These are phyloP conservation scores for Fusarium metavorans DNA, from an alignment of 2,329 filamentous ascomycete genomes.

Conservation along the genomic window DNA sequence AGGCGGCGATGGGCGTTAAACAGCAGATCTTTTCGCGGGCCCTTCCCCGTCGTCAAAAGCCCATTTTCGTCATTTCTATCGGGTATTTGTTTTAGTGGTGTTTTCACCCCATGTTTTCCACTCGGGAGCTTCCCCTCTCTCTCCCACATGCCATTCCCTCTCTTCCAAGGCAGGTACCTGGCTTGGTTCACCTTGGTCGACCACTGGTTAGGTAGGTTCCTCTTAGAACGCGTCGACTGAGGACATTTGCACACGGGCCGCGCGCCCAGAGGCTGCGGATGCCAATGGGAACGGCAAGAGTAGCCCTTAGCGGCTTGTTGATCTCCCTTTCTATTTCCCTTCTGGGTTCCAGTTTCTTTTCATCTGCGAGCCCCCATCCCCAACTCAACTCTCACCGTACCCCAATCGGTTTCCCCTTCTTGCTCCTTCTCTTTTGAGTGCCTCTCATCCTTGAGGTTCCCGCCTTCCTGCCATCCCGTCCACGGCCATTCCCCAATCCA, in stretches of 20 bases:
- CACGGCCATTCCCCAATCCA: not conserved
- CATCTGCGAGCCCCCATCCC: slow-evolving; percentile 10
- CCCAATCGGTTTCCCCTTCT: slow-evolving; percentile 22
- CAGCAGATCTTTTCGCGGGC: slow-evolving; percentile 12
- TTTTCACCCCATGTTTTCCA: slow-evolving; percentile 7
- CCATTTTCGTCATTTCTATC: slow-evolving; percentile 10
- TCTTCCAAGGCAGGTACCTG: not conserved
- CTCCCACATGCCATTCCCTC: not conserved
- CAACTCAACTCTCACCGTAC: slow-evolving; percentile 13
- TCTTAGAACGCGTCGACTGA: slow-evolving; percentile 16
- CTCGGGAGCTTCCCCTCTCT: not conserved
- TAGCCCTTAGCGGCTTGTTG: slow-evolving; percentile 40
- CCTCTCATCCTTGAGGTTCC: not conserved
- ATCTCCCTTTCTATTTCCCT: slow-evolving; percentile 36
- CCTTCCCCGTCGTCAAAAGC: not conserved
- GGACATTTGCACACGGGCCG: slow-evolving; percentile 26
- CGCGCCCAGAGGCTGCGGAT: slow-evolving; percentile 27
- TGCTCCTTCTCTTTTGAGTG: slow-evolving; percentile 2
- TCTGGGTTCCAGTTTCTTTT: slow-evolving; percentile 20
- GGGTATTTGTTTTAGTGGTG: slow-evolving; percentile 19
- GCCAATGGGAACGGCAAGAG: slow-evolving; percentile 34
- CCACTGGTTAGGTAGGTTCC: slow-evolving; percentile 8
- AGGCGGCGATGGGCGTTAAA: slow-evolving; percentile 8
- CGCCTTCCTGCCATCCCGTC: not conserved
- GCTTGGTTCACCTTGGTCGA: slow-evolving; percentile 14